A percentile compares a stretch with the other conserved stretches of the same genome.
These are phyloP conservation scores for Colletotrichum navitas DNA, from an alignment of 2,329 filamentous ascomycete genomes.

Conservation along the genomic window DNA sequence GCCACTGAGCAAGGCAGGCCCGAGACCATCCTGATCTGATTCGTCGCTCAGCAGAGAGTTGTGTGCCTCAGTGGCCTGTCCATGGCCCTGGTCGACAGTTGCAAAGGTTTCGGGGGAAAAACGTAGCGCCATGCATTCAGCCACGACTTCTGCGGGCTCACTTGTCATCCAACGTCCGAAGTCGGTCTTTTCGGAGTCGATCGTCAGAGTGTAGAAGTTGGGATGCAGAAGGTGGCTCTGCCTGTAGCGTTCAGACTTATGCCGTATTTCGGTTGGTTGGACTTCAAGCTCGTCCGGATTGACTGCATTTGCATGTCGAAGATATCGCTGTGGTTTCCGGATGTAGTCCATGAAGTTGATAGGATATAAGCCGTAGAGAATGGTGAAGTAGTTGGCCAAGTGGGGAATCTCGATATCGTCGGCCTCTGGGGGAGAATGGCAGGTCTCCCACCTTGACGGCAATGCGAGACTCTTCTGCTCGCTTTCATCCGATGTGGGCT, in stretches of 20 bases:
- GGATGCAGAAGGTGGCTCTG: constrained; percentile 81
- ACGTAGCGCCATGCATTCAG: constrained; percentile 81
- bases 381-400: constrained; percentile 81
- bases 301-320: constrained; percentile 78
- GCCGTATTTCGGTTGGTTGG: constrained; percentile 81
- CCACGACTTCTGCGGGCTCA: constrained; percentile 83
- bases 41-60: constrained; percentile 47
- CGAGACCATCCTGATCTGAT: constrained; percentile 51
- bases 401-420: constrained; percentile 75
- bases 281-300: constrained; percentile 81
- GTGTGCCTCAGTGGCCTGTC: constrained; percentile 43
- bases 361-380: constrained; percentile 85
- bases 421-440: constrained; percentile 70
- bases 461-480: constrained; percentile 50
- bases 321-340: constrained; percentile 82
- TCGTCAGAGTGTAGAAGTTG: constrained; percentile 85
- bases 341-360: constrained; percentile 91
- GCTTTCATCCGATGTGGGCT: constrained; percentile 55
- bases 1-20: constrained; percentile 57
- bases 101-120: constrained; percentile 46
- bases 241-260: constrained; percentile 80
- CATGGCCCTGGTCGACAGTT: constrained; percentile 23
- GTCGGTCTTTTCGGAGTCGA: constrained; percentile 84
- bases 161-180: constrained; percentile 83
- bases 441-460: constrained; percentile 72